Base-by-base conservation (phyloP, 805 yeast genomes). In the Yamadazyma sp. region DNA sequence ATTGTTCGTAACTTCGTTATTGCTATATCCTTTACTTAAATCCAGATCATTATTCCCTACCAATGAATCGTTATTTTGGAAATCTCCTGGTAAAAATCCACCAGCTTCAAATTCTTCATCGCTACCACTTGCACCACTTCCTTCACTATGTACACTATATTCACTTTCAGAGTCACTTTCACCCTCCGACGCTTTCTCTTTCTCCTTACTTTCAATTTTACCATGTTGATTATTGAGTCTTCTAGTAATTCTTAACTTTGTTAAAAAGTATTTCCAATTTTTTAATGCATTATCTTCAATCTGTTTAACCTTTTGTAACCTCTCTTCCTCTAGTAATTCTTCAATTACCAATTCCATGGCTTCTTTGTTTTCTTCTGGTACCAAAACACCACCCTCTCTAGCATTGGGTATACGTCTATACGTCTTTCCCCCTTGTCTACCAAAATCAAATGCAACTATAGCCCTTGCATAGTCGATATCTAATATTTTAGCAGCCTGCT, bases 401-500 rank as follows among this genome's bases (percentile, higher is more conserved):
- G 94, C 91, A 8, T 77, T 79, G 0, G 83, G 79, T 2, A 53
- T 45, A n/a, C 62, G 49, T 22, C 52, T 51, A 7, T 43, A 26
- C 7, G 19, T 26, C 23, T 67, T 56, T 1, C 40, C 36, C 2
- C 27, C 25, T 27, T 67, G 54, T 27, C 60, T 57, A 19, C 69
- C 73, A 58, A 85, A 93, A 37, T 86, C 93, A 60, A 93, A 91
- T 0, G 89, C 86, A 2, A 82, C 80, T 2, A 88, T 89, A 0
- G 97, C 98, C 31, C 78, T 80, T 0, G 95, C 97, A 62, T 70
- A 87, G 45, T 86, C 95, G 5, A 91, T 70, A 0, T 74, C 77
- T 8, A 89, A 49, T 1, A 78, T 52, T 39, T 73, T 73, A 0
- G 95, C 95, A 0, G 98, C 96, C 31, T 68, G 69, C 24, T 74